phyloP scores from a whole-genome alignment of 2,329 filamentous ascomycete species.

The Colletotrichum orbiculare region DNA sequence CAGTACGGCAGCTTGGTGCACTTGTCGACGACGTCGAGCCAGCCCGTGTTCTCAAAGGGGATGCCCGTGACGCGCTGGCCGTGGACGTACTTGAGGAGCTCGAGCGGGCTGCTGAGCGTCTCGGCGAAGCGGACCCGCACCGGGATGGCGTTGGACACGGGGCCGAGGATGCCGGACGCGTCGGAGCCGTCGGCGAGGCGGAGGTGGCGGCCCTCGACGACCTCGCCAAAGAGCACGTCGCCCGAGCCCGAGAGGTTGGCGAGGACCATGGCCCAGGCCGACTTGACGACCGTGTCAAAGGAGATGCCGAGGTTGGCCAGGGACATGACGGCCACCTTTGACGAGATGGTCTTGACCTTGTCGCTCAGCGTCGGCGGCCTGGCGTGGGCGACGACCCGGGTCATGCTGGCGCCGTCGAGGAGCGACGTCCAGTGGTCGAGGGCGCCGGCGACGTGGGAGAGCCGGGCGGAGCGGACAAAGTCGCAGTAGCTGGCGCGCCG shows the following conservation, averaged over 20 bases:
- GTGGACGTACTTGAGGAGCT: constrained; percentile 61
- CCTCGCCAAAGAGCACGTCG: constrained; percentile 68
- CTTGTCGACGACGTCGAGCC: constrained; percentile 61
- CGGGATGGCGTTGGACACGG: constrained; percentile 59
- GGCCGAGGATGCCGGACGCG: constrained; percentile 61
- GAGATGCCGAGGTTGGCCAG: constrained; percentile 57
- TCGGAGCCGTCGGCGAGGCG: constrained; percentile 63
- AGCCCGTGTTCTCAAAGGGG: constrained; percentile 62
- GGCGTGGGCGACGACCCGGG: constrained; percentile 55
- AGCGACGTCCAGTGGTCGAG: constrained; percentile 58
- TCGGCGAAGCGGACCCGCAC: constrained; percentile 60
- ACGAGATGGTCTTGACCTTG: constrained; percentile 52
- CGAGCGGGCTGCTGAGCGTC: constrained; percentile 56
- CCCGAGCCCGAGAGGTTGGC: constrained; percentile 58
- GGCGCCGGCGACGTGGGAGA: constrained; percentile 50
- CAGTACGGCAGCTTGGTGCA: constrained; percentile 67
- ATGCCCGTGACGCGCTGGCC: constrained; percentile 59
- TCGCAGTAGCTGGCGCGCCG: constrained; percentile 59
- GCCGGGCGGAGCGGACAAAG: constrained; percentile 54
- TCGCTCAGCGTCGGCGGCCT: constrained; percentile 53
- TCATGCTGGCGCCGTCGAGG: constrained; percentile 59
- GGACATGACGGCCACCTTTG: constrained; percentile 53
- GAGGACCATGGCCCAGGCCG: constrained; percentile 67
- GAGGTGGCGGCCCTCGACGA: constrained; percentile 60
- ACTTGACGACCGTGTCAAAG: constrained; percentile 65